Percentiles rank a stretch among this genome's conserved stretches.
Evolutionary conservation across 768 basidiomycete genomes (phyloP).

Genomic region (Suillus bovinus): DNA sequence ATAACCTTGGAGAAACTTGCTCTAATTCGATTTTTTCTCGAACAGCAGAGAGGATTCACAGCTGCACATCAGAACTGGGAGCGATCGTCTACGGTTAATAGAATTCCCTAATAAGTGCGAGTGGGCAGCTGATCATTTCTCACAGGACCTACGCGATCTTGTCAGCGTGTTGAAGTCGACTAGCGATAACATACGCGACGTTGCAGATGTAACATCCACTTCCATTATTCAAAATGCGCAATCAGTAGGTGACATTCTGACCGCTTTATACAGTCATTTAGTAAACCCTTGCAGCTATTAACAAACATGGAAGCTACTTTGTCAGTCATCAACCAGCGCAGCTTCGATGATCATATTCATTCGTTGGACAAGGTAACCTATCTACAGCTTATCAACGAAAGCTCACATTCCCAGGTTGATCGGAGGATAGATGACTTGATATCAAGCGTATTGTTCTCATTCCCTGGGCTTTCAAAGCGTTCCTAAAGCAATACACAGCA

Average conservation of each 20-base stretch:
- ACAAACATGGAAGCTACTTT: slow-evolving; percentile 21
- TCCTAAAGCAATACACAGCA: slow-evolving; percentile 20
- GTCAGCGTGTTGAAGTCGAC: slow-evolving; percentile 21
- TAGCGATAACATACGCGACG: slow-evolving; percentile 19
- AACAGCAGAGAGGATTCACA: slow-evolving; percentile 42
- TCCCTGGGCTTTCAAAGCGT: slow-evolving; percentile 3
- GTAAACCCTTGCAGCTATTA: slow-evolving; percentile 24
- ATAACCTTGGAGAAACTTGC: slow-evolving; percentile 57
- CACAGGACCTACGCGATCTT: slow-evolving; percentile 32
- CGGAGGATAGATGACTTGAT: slow-evolving; percentile 24
- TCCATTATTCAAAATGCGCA: slow-evolving; percentile 18
- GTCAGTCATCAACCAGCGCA: slow-evolving; percentile 21
- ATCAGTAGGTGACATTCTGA: slow-evolving; percentile 18
- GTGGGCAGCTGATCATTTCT: neutral
- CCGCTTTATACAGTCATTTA: neutral
- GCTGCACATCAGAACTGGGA: slow-evolving; percentile 33
- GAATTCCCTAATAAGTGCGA: neutral
- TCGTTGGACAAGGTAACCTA: slow-evolving; percentile 24
- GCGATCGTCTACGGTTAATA: slow-evolving; percentile 7
- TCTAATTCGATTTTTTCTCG: slow-evolving; percentile 46
- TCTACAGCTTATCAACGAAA: slow-evolving; percentile 1
- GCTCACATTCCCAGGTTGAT: slow-evolving; percentile 24
- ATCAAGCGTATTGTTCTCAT: slow-evolving; percentile 22
- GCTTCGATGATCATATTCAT: slow-evolving; percentile 21
- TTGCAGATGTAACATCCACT: slow-evolving; percentile 22